A percentile compares a stretch with the other conserved stretches of the same genome.
These are phyloP conservation scores for Pichia cactophila DNA, from an alignment of 1,139 yeast species.

Conservation along the genomic window DNA sequence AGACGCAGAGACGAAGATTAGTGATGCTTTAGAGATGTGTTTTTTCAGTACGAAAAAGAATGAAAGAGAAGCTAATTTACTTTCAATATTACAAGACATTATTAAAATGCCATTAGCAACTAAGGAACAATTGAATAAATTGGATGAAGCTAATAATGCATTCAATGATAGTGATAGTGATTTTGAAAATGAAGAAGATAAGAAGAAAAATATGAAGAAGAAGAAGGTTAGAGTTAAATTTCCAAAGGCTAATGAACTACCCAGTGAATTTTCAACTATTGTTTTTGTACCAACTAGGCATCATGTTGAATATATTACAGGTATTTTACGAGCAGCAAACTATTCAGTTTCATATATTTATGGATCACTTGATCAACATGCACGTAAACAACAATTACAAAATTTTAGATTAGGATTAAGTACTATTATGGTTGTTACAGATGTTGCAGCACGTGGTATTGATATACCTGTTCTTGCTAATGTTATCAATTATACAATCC, in stretches of 20 bases:
- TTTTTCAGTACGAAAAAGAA: slow-evolving; percentile 72
- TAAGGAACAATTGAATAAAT: slow-evolving; percentile 49
- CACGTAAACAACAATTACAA: slow-evolving; percentile 82
- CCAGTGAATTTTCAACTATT: slow-evolving; percentile 80
- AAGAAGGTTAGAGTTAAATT: slow-evolving; percentile 41
- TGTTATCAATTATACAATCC: slow-evolving; percentile 83
- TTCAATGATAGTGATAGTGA: slow-evolving; percentile 43
- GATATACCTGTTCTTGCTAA: slow-evolving; percentile 96
- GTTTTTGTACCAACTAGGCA: slow-evolving; percentile 95
- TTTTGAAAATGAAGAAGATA: slow-evolving; percentile 32
- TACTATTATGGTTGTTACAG: slow-evolving; percentile 84
- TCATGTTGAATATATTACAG: slow-evolving; percentile 86
- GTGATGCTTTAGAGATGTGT: slow-evolving; percentile 87
- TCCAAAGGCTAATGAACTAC: slow-evolving; percentile 76
- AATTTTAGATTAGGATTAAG: slow-evolving; percentile 82
- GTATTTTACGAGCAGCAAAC: slow-evolving; percentile 65
- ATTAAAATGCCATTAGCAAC: slow-evolving; percentile 81
- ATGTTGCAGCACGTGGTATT: slow-evolving; percentile 99
- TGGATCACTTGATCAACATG: slow-evolving; percentile 92
- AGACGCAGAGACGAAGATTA: slow-evolving; percentile 85
- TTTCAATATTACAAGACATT: slow-evolving; percentile 69
- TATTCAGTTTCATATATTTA: slow-evolving; percentile 79
- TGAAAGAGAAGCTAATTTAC: slow-evolving; percentile 85
- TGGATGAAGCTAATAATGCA: slow-evolving; percentile 40
- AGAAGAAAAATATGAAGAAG: slow-evolving; percentile 18